Base-by-base conservation (phyloP, 2,329 filamentous ascomycete genomes). In the Alternaria tenuissima region DNA sequence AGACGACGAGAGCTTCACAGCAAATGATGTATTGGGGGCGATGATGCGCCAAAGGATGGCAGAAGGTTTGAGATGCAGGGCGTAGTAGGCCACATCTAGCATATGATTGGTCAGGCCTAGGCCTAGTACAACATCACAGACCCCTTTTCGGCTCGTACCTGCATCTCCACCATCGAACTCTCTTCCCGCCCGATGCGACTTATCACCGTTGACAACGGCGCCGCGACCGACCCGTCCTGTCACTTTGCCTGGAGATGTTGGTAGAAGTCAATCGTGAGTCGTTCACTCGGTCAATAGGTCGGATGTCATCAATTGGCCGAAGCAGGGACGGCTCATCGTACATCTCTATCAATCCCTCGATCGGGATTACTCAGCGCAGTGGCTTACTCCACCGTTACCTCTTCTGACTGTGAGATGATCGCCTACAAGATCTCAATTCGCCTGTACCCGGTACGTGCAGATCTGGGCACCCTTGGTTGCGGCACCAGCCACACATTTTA, bases 1-100 rank as follows among this genome's bases (percentile, higher is more conserved):
- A 28, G 44, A 32, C 43, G 30, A 24, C 18, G 55, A 47, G 52
- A 56, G 46, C 47, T 28, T 43, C 26, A 22, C 42, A 62, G 64
- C 58, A 56, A 65, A 61, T 63, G 58, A 46, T 51, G 41, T 14
- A 16, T 38, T 32, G 55, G 52, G 57, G 57, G 55, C 41, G 51
- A 55, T 52, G 59, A 62, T 36, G 54, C 57, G 64, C 60, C 56
- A 63, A 66, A 53, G 43, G 20, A n/a, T 32, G 39, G 44, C 56
- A 39, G 62, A 54, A 39, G 49, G 66, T 68, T 67, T 68, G 66
- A 67, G 62, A 53, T 61, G 46, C 32, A 54, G 48, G 39, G 41
- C 43, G 48, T 42, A 53, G 36, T 51, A 55, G 46, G 48, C 44
- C 48, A 52, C 32, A 5, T 11, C 44, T 32, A 46, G 38, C 32